These are phyloP conservation scores for Jamesozyma jinghongensis DNA, from an alignment of 805 yeast genomes.

Conservation along the genomic window DNA sequence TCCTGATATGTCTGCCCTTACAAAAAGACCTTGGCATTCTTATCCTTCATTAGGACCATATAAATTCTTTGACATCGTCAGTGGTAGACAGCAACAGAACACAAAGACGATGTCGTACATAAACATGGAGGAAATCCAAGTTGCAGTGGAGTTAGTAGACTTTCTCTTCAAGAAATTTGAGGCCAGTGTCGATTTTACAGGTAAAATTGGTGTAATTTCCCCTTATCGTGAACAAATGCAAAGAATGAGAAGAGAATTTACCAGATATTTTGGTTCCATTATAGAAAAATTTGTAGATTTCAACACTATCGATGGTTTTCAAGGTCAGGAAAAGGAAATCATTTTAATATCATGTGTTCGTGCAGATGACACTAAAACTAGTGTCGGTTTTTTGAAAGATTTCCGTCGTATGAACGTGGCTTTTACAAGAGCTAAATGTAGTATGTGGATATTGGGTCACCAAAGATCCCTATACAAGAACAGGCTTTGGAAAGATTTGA, in stretches of 20 bases:
- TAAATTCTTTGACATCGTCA: conserved; percentile 58
- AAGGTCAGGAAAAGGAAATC: conserved; percentile 94
- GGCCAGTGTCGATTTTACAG: conserved; percentile 41
- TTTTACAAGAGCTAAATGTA: conserved; percentile 82
- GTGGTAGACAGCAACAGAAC: conserved; percentile 59
- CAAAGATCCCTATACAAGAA: conserved; percentile 54
- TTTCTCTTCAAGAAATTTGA: conserved; percentile 43
- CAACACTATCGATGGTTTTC: conserved; percentile 96
- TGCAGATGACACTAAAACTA: conserved; percentile 48
- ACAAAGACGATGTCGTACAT: conserved; percentile 57
- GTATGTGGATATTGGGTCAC: conserved; percentile 89
- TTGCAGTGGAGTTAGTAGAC: conserved; percentile 60
- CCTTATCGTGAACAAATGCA: conserved; percentile 87
- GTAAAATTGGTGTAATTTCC: conserved; percentile 81
- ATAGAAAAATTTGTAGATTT: conserved; percentile 68
- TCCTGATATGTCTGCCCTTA: conserved; percentile 51
- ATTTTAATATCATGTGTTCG: conserved; percentile 91
- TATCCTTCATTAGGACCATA: conserved; percentile 57
- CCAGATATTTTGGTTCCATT: conserved; percentile 48
- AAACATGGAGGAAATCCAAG: conserved; percentile 61
- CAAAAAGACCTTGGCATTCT: conserved; percentile 68
- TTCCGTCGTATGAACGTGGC: conserved; percentile 96
- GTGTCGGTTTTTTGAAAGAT: conserved; percentile 86
- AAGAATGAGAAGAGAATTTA: conserved; percentile 48
- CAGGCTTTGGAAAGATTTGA: conserved; percentile 62